A percentile compares a stretch with the other conserved stretches of the same genome.
Conservation (phyloP, 2,329 filamentous ascomycete species). For the Penicillium freii region DNA sequence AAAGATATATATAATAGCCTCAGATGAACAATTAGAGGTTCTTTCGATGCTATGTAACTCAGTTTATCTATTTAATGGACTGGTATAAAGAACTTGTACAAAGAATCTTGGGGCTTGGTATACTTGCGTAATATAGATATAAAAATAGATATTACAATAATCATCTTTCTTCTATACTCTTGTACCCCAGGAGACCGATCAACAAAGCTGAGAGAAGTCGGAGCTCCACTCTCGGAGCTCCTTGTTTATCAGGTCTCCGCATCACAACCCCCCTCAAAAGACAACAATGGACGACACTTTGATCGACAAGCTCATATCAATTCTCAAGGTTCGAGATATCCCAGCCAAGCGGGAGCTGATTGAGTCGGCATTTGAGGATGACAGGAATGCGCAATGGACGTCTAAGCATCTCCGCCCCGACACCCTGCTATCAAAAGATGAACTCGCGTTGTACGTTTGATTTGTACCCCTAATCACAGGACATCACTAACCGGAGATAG, state of each 20-base stretch:
- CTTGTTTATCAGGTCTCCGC: background rate
- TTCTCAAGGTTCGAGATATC: constrained; percentile 33
- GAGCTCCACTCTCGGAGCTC: constrained; percentile 3
- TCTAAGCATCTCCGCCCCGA: constrained; percentile 31
- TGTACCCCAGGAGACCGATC: background rate
- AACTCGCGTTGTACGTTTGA: constrained; percentile 35
- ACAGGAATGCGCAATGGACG: constrained; percentile 34
- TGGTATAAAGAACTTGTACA: background rate
- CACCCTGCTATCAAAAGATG: constrained; percentile 42
- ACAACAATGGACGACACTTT: constrained; percentile 5
- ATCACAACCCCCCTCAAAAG: background rate
- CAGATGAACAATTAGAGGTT: background rate
- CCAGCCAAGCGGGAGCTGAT: constrained; percentile 30
- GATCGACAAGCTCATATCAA: constrained; percentile 22
- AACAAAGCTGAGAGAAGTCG: background rate
- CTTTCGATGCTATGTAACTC: background rate
- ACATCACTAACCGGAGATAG: constrained; percentile 18
- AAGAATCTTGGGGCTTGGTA: background rate
- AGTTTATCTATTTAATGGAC: background rate
- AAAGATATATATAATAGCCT: background rate
- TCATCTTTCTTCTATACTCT: background rate
- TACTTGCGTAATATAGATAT: background rate
- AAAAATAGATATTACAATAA: background rate
- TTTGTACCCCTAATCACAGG: background rate
- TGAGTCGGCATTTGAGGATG: constrained; percentile 28